Percentiles rank a stretch among this genome's conserved stretches.
Evolutionary conservation across 805 yeast genomes (phyloP).

Genomic region (Pichia eremophila): DNA sequence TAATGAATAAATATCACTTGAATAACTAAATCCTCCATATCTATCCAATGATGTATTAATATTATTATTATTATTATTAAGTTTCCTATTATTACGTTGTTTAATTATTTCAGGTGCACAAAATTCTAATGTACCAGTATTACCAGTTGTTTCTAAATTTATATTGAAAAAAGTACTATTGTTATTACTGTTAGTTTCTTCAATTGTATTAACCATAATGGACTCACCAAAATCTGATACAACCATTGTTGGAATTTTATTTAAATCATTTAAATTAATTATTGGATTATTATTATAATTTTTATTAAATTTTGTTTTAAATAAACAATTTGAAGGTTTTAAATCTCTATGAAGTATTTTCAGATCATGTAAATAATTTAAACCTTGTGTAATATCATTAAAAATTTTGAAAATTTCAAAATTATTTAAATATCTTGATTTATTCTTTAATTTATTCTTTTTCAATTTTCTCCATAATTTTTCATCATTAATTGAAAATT

Average conservation of each 20-base stretch:
- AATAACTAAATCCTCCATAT: slow-evolving; percentile 48
- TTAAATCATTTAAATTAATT: slow-evolving; percentile 15
- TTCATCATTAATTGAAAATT: slow-evolving; percentile 29
- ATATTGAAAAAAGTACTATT: slow-evolving; percentile 22
- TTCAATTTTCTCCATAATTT: slow-evolving; percentile 20
- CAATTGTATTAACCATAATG: slow-evolving; percentile 51
- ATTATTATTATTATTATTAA: slow-evolving; percentile 14
- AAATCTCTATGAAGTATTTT: slow-evolving; percentile 83
- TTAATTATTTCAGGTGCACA: slow-evolving; percentile 76
- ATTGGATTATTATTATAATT: slow-evolving; percentile 16
- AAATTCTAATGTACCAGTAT: slow-evolving; percentile 81
- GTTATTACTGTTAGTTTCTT: neutral
- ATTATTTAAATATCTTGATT: slow-evolving; percentile 32
- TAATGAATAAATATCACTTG: slow-evolving; percentile 72
- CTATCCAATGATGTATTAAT: neutral
- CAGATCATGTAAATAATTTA: slow-evolving; percentile 58
- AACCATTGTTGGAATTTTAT: slow-evolving; percentile 52
- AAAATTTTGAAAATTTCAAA: slow-evolving; percentile 62
- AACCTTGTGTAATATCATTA: slow-evolving; percentile 60
- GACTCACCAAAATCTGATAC: slow-evolving; percentile 91
- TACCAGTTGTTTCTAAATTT: slow-evolving; percentile 51
- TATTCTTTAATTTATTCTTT: slow-evolving; percentile 4
- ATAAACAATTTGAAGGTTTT: slow-evolving; percentile 80
- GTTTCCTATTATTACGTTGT: slow-evolving; percentile 18
- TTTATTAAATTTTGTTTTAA: slow-evolving; percentile 30